These are phyloP conservation scores for Penicillium coffeae DNA, from an alignment of 495 filamentous ascomycete species.

Conservation along the genomic window DNA sequence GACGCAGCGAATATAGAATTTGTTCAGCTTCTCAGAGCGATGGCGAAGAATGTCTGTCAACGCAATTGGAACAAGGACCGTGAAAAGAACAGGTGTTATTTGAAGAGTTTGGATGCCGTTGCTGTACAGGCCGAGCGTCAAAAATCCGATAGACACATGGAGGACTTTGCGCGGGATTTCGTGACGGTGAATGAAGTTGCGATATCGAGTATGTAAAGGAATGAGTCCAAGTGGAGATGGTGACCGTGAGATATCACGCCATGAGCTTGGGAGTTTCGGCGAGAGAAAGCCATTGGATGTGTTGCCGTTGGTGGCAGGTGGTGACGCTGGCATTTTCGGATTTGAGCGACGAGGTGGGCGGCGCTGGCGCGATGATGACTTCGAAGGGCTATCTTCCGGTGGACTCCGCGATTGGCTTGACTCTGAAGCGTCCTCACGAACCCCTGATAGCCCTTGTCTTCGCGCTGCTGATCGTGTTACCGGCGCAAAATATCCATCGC, in stretches of 20 bases:
- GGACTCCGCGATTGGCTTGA: slow-evolving; percentile 26
- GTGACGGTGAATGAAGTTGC: slow-evolving; percentile 49
- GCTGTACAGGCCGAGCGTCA: slow-evolving; percentile 78
- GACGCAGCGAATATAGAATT: slow-evolving; percentile 75
- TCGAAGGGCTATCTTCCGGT: slow-evolving; percentile 10
- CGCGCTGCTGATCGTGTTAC: slow-evolving; percentile 61
- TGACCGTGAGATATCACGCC: slow-evolving; percentile 76
- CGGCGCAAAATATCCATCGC: slow-evolving; percentile 57
- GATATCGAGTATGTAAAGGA: slow-evolving; percentile 70
- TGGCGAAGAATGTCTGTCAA: slow-evolving; percentile 79
- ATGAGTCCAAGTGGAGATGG: slow-evolving; percentile 92
- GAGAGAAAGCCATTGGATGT: slow-evolving; percentile 67
- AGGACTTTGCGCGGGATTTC: slow-evolving; percentile 46
- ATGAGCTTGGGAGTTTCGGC: slow-evolving; percentile 53
- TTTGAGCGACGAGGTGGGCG: slow-evolving; percentile 37
- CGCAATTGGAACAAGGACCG: slow-evolving; percentile 82
- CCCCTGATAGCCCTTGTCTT: slow-evolving; percentile 40
- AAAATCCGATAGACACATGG: slow-evolving; percentile 92
- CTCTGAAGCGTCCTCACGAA: slow-evolving; percentile 32
- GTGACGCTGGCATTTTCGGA: slow-evolving; percentile 41
- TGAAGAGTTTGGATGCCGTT: slow-evolving; percentile 65
- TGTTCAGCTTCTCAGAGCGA: slow-evolving; percentile 74
- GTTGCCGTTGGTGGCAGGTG: slow-evolving; percentile 39
- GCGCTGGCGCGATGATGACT: slow-evolving; percentile 32
- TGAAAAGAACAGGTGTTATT: slow-evolving; percentile 80